phyloP scores from a whole-genome alignment of 768 basidiomycete species.

The Tricholoma sp. region DNA sequence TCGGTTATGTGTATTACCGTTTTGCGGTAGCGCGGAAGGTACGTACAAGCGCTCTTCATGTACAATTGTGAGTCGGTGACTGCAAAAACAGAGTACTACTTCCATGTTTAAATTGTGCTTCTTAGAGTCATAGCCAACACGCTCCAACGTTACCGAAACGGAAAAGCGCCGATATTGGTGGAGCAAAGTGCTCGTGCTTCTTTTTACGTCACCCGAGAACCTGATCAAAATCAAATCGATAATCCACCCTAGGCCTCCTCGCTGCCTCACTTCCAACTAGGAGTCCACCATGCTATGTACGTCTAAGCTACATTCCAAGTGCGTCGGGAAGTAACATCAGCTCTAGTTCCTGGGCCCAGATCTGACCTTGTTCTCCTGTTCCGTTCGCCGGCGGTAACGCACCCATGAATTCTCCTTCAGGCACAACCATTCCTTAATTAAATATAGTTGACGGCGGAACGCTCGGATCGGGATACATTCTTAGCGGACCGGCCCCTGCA shows the following conservation, averaged over 20 bases:
- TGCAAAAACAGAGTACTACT: not conserved
- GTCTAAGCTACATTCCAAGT: not conserved
- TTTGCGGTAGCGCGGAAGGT: not conserved
- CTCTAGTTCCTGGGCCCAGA: not conserved
- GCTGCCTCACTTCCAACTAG: not conserved
- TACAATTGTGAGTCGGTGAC: not conserved
- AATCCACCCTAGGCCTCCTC: too few relatives aligned
- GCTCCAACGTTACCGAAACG: not conserved
- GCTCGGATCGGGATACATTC: not conserved
- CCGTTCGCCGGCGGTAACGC: not conserved
- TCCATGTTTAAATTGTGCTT: not conserved
- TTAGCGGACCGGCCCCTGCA: not conserved
- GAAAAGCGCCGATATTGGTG: not conserved
- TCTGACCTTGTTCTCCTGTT: not conserved
- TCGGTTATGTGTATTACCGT: not conserved
- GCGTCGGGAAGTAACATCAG: not conserved
- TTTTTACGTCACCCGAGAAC: not conserved
- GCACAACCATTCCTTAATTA: not conserved
- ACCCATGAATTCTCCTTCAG: not conserved
- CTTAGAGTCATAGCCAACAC: not conserved
- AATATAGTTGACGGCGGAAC: not conserved
- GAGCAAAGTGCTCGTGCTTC: not conserved
- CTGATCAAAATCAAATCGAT: not conserved
- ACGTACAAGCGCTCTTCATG: not conserved
- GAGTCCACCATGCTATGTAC: not conserved